Evolutionary conservation across 1,139 yeast genomes (phyloP).

Genomic region (Torulaspora globosa): DNA sequence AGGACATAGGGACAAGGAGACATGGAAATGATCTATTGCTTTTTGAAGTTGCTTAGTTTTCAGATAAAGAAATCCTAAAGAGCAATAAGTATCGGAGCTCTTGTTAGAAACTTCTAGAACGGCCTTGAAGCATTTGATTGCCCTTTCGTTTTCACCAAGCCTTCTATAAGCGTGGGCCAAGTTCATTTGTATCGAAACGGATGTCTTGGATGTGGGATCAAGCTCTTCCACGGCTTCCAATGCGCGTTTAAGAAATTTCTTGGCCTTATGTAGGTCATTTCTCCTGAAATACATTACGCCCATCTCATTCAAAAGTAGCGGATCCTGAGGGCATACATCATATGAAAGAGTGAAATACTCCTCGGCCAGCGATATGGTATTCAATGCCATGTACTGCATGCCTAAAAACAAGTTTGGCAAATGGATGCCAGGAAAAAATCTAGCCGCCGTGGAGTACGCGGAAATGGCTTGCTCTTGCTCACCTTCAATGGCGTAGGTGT

Average conservation of each 20-base stretch:
- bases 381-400: constrained; percentile 91
- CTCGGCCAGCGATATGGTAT: constrained; percentile 75
- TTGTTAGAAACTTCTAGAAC: constrained; percentile 66
- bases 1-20: constrained; percentile 74
- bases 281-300: constrained; percentile 88
- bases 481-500: constrained; percentile 94
- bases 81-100: constrained; percentile 74
- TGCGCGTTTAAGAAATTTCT: constrained; percentile 67
- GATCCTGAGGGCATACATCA: constrained; percentile 78
- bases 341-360: constrained; percentile 78
- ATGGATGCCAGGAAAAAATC: constrained; percentile 92
- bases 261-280: constrained; percentile 64
- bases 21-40: constrained; percentile 76
- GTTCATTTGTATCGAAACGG: constrained; percentile 84
- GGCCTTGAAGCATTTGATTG: constrained; percentile 71
- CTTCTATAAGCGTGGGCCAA: constrained; percentile 87
- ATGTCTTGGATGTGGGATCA: constrained; percentile 76
- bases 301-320: constrained; percentile 79
- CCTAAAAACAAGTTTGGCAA: constrained; percentile 87
- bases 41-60: constrained; percentile 59
- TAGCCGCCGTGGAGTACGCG: constrained; percentile 93
- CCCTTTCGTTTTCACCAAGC: constrained; percentile 56
- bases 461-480: constrained; percentile 98
- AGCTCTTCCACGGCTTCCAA: constrained; percentile 62
- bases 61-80: constrained; percentile 78